Evolutionary conservation across 2,329 filamentous ascomycete genomes (phyloP), one percentile per base, ranked within the genome.

Genomic region (Ophiocordyceps camponoti-rufipedis): DNA sequence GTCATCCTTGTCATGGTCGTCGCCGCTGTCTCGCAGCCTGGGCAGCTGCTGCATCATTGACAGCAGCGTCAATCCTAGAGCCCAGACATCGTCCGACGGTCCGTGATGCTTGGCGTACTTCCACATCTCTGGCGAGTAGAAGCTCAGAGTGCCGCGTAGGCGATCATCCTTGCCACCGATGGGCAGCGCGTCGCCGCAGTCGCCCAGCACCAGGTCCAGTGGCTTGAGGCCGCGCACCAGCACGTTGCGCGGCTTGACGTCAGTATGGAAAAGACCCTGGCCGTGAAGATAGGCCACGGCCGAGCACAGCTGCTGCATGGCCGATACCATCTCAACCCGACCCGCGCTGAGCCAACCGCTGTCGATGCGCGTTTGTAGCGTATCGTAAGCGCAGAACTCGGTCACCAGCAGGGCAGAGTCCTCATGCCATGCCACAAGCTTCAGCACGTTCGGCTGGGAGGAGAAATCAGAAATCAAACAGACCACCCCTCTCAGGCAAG

Each of bases 211-310:
- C 14, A 59, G 49, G 14, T 58, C 43, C 2, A 61, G 47, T 0
- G 59, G 58, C 5, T 52, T 10, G 45, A 55, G 49, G 1, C 47
- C 47, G 13, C 57, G 55, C 14, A 62, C 44, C 1, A 62, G 46
- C 3, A 62, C 55, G 43, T 62, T 62, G 5, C 52, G 50, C 0
- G 58, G 58, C 45, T 62, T 62, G 33, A 62, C 23, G 39, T 62
- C 59, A 0, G 53, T 52, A 42, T 62, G 59, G 14, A 55, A 57
- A 1, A 55, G 48, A 0, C 45, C 46, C 23, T 42, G 31, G 1
- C 12, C 29, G 18, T 62, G 59, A 0, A 62, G 46, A 40, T 56
- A 60, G 14, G 49, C 48, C 5, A 62, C 46, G 0, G 55, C 59
- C 3, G 44, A 46, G 0, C 53, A 45, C 1, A 57, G 43, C 40